Percentiles rank a stretch among this genome's conserved stretches.
These are phyloP conservation scores for Didymella keratinophila DNA, from an alignment of 2,329 filamentous ascomycete genomes.

Conservation along the genomic window DNA sequence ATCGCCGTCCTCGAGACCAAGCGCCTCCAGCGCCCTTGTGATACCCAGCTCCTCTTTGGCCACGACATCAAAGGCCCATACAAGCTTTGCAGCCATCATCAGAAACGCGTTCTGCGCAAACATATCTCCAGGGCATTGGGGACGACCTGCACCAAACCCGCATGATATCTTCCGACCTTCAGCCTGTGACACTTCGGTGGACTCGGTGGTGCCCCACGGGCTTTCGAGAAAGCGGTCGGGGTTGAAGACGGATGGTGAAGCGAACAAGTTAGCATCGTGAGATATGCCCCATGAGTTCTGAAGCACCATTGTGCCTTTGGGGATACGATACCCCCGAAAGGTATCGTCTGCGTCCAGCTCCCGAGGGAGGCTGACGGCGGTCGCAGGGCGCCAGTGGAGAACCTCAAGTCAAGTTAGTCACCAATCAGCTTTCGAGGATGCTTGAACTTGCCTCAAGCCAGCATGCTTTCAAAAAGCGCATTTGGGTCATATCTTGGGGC, in stretches of 20 bases:
- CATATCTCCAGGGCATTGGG: background rate
- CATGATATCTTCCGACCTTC: background rate
- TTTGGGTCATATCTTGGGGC: background rate
- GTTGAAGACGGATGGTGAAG: background rate
- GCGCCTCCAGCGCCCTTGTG: conserved; percentile 4
- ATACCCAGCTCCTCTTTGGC: background rate
- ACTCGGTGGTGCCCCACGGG: background rate
- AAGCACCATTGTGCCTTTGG: background rate
- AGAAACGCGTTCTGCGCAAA: background rate
- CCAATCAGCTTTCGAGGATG: background rate
- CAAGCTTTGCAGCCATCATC: background rate
- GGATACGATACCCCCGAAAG: background rate
- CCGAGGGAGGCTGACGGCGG: background rate
- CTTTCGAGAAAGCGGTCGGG: background rate
- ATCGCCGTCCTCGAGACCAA: conserved; percentile 5
- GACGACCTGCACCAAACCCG: background rate
- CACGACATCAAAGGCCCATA: background rate
- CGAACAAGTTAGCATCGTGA: background rate
- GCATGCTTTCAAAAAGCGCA: background rate
- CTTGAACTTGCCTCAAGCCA: background rate
- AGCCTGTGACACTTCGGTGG: background rate
- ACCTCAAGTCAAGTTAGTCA: background rate
- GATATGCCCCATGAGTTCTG: background rate
- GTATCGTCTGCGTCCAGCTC: background rate
- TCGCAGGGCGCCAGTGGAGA: background rate